These are phyloP conservation scores for Fusarium tjaetaba DNA, from an alignment of 2,329 filamentous ascomycete species.

Conservation along the genomic window DNA sequence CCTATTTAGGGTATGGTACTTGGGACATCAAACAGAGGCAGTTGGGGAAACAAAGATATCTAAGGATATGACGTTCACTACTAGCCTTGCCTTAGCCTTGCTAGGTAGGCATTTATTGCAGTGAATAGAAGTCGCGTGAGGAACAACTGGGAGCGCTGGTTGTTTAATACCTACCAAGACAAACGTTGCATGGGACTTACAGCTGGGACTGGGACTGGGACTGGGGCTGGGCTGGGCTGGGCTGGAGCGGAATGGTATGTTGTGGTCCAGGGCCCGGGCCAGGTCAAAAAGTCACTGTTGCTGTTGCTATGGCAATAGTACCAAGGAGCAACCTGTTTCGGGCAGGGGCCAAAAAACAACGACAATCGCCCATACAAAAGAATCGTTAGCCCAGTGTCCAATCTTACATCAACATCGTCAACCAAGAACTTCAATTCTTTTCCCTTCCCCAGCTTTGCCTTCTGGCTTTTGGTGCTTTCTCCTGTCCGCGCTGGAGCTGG, in stretches of 20 bases:
- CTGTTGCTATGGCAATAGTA: conserved; percentile 38
- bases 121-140: background rate
- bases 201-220: background rate
- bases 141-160: background rate
- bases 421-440: conserved; percentile 38
- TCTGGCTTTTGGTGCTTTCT: conserved; percentile 28
- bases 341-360: conserved; percentile 34
- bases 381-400: conserved; percentile 22
- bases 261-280: background rate
- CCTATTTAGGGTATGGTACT: background rate
- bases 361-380: conserved; percentile 25
- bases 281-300: conserved; percentile 14
- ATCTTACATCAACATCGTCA: conserved; percentile 32
- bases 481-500: conserved; percentile 29
- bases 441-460: conserved; percentile 23
- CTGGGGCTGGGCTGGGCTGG: background rate
- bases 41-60: background rate
- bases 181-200: background rate
- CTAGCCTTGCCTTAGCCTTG: background rate
- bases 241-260: conserved; percentile 19
- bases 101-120: background rate
- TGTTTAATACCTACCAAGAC: background rate
- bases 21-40: background rate
- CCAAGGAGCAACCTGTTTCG: conserved; percentile 37
- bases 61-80: background rate